These are phyloP conservation scores for Wallacemonas sp. DNA, from an alignment of 208 protist genomes.

Conservation along the genomic window DNA sequence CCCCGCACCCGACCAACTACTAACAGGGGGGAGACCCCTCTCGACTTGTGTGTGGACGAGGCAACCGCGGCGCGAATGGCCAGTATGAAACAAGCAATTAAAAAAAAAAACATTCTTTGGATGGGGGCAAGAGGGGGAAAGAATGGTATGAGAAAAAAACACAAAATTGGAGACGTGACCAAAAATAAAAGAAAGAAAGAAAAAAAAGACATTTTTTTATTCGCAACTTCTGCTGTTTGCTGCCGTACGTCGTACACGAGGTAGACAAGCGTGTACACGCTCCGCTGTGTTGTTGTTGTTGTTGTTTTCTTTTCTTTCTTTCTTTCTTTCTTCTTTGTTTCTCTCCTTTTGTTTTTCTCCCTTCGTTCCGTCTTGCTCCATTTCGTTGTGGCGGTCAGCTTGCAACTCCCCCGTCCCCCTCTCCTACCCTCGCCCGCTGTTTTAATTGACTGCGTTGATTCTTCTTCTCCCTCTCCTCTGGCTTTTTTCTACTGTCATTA, in stretches of 20 bases:
- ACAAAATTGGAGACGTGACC: no score
- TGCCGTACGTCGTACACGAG: not conserved
- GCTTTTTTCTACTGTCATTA: no score
- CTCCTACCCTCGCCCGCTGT: not conserved
- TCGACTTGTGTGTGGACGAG: not conserved
- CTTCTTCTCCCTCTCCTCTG: no score
- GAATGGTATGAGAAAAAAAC: no score
- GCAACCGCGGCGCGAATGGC: not conserved
- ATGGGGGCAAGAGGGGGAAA: no score
- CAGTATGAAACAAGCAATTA: not conserved
- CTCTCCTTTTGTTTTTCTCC: constrained; percentile 2
- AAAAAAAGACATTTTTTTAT: not conserved
- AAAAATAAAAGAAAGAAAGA: not conserved
- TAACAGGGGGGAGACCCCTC: no score
- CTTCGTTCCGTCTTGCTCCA: not conserved
- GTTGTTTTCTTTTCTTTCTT: constrained; percentile 5
- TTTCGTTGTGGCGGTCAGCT: not conserved
- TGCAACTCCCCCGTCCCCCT: not conserved
- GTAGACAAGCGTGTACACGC: no score
- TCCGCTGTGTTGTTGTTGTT: constrained; percentile 5
- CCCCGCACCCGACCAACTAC: constrained; percentile 8
- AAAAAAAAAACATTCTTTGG: no score
- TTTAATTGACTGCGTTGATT: constrained; percentile 7
- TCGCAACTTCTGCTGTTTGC: not conserved
- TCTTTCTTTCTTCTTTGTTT: constrained; percentile 3